Evolutionary conservation across 768 basidiomycete genomes (phyloP), one percentile per base, ranked within the genome.

Genomic region (Collybia sp.): DNA sequence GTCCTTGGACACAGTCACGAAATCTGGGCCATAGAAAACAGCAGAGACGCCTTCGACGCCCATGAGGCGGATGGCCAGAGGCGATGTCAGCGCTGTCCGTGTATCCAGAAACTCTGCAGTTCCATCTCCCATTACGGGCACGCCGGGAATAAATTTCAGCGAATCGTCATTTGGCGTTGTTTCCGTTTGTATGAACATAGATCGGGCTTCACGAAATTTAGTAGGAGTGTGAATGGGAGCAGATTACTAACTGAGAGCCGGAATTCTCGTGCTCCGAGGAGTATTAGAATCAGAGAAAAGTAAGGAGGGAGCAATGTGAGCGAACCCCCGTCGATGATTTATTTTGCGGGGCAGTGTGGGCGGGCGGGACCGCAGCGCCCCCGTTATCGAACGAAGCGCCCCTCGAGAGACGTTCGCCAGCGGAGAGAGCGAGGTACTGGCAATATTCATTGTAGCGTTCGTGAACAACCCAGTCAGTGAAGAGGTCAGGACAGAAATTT

Each of bases 181-280:
- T 68, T 97, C 94, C 4, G 95, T 98, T 68, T 99, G 96, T 47
- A 98, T 96, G 71, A 98, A 98, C 94, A 97, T 95, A 44, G 87
- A 85, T 17, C 93, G 82, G 30, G 68, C 88, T 91, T 49, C 20
- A 13, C 13, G 17, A 9, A n/a, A 15, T 20, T 38, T 16, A 9
- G 18, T 11, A 25, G 30, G 39, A 2, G 44, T 40, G 25, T 6
- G n/a, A 31, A 15, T 41, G 16, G 12, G 43, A 37, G 20, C 5
- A 34, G 5, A 42, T 10, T 50, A 46, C 71, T 56, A 47, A 78
- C 76, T 67, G 36, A 64, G 61, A 30, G 25, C 25, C 25, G 25
- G 25, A 25, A 25, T 25, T 4, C 8, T 25, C 8, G 25, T 25
- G 25, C 25, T 8, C 25, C 25, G 25, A 8, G 25, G 25, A 25